Conservation (phyloP, 2,329 filamentous ascomycete species). For the Sporothrix mexicana region DNA sequence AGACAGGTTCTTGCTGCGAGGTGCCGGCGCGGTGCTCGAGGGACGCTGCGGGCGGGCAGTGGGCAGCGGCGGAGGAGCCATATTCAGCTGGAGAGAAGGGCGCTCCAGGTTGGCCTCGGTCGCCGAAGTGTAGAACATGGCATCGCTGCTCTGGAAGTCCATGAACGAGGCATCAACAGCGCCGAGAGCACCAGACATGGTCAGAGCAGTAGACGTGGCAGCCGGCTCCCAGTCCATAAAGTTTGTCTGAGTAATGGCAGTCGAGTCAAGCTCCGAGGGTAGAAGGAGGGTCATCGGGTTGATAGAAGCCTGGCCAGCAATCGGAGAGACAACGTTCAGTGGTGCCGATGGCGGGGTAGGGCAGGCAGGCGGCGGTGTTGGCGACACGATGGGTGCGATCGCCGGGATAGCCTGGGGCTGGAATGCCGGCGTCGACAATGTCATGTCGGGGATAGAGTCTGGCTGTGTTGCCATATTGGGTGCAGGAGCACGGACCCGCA, state of each 20-base stretch:
- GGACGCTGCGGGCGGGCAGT: conserved; percentile 39
- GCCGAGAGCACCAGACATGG: not conserved
- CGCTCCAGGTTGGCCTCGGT: conserved; percentile 29
- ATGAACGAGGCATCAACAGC: not conserved
- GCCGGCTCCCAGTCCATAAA: conserved; percentile 43
- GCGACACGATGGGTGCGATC: conserved; percentile 22
- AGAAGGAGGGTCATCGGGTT: conserved; percentile 44
- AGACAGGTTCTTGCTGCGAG: conserved; percentile 52
- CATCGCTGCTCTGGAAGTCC: conserved; percentile 22
- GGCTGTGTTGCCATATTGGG: not conserved
- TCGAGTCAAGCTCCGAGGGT: conserved; percentile 44
- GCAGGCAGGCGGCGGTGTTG: conserved; percentile 17
- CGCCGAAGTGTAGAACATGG: conserved; percentile 4
- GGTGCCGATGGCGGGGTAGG: not conserved
- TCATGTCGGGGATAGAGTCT: conserved; percentile 25
- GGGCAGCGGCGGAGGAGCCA: conserved; percentile 9
- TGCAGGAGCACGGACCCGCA: not conserved
- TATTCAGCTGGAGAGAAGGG: conserved; percentile 49
- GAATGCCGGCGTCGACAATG: conserved; percentile 9
- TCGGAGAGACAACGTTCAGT: conserved; percentile 4
- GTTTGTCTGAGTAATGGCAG: conserved; percentile 29
- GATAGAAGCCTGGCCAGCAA: conserved; percentile 37
- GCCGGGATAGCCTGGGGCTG: not conserved
- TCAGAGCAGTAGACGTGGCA: not conserved
- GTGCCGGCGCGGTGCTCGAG: conserved; percentile 31